Conservation (phyloP, 2,329 filamentous ascomycete species). For the Scedosporium dehoogii region DNA sequence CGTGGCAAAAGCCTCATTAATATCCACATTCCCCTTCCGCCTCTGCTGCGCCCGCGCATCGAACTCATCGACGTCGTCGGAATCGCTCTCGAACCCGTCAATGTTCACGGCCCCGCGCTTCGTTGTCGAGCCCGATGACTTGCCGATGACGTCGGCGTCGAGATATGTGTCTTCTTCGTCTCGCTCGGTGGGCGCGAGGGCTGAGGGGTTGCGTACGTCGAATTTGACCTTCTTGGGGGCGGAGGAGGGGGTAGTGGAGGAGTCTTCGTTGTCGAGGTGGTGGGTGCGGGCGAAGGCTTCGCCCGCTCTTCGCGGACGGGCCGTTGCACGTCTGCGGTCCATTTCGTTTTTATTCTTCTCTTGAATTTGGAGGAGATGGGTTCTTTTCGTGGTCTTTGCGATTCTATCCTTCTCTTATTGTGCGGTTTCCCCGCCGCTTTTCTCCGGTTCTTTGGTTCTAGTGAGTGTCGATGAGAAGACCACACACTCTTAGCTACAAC, state of each 20-base stretch:
- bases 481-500: too few species aligned
- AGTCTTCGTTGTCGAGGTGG: slow-evolving; percentile 46
- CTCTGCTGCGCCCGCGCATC: slow-evolving; percentile 59
- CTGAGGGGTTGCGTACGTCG: slow-evolving; percentile 89
- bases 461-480: too few species aligned
- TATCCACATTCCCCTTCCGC: slow-evolving; percentile 20
- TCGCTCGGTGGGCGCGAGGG: slow-evolving; percentile 70
- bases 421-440: too few species aligned
- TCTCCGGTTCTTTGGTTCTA: too few species aligned
- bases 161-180: slow-evolving; percentile 57
- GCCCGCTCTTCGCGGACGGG: slow-evolving; percentile 72
- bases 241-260: slow-evolving; percentile 30
- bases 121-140: slow-evolving; percentile 57
- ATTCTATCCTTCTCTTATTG: too few species aligned
- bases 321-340: slow-evolving; percentile 51
- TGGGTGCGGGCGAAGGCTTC: slow-evolving; percentile 73
- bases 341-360: slow-evolving; percentile 23
- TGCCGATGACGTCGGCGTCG: slow-evolving; percentile 87
- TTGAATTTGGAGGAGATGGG: too few species aligned
- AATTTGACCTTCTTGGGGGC: slow-evolving; percentile 74
- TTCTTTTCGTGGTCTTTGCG: too few species aligned
- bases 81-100: slow-evolving; percentile 94
- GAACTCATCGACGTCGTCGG: slow-evolving; percentile 74
- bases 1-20: slow-evolving; percentile 35
- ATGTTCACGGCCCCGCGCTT: slow-evolving; percentile 94